Percentiles rank a stretch among this genome's conserved stretches.
Evolutionary conservation across 768 basidiomycete genomes (phyloP).

Genomic region (Artomyces pyxidatus): DNA sequence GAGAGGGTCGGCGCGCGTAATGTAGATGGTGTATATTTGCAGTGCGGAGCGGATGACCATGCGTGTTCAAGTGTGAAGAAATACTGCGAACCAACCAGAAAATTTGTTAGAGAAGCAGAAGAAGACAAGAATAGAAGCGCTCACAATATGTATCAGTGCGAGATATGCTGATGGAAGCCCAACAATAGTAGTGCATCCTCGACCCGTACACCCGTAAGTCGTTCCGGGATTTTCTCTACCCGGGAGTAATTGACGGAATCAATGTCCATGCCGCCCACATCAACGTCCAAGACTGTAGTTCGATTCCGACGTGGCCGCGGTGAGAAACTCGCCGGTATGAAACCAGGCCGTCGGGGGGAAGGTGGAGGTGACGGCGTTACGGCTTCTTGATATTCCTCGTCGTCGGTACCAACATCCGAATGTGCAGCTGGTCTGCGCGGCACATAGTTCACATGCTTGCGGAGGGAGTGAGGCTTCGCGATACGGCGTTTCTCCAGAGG

Average conservation of each 20-base stretch:
- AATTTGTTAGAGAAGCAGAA: background rate
- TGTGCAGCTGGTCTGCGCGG: slow-evolving; percentile 4
- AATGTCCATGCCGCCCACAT: slow-evolving; percentile 25
- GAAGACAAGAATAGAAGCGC: no score
- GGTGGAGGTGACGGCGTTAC: slow-evolving; percentile 62
- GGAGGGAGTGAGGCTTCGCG: no score
- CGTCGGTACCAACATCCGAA: slow-evolving; percentile 18
- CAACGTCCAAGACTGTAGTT: slow-evolving; percentile 13
- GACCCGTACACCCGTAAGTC: slow-evolving; percentile 47
- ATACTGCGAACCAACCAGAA: background rate
- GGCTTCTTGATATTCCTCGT: slow-evolving; percentile 68
- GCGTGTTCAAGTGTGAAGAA: background rate
- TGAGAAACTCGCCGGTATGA: slow-evolving; percentile 23
- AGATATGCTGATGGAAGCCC: slow-evolving; percentile 63
- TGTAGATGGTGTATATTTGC: slow-evolving; percentile 5
- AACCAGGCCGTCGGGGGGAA: slow-evolving; percentile 27
- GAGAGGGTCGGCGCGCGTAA: background rate
- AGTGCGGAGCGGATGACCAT: background rate
- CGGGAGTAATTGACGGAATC: slow-evolving; percentile 38
- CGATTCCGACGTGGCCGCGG: slow-evolving; percentile 17
- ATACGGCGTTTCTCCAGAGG: no score
- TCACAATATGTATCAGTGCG: slow-evolving; percentile 36
- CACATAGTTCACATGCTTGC: background rate
- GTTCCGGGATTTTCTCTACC: slow-evolving; percentile 33
- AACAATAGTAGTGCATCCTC: slow-evolving; percentile 71